These are phyloP conservation scores for Petunia secreta DNA, from an alignment of 257 asterid genomes.

Conservation along the genomic window DNA sequence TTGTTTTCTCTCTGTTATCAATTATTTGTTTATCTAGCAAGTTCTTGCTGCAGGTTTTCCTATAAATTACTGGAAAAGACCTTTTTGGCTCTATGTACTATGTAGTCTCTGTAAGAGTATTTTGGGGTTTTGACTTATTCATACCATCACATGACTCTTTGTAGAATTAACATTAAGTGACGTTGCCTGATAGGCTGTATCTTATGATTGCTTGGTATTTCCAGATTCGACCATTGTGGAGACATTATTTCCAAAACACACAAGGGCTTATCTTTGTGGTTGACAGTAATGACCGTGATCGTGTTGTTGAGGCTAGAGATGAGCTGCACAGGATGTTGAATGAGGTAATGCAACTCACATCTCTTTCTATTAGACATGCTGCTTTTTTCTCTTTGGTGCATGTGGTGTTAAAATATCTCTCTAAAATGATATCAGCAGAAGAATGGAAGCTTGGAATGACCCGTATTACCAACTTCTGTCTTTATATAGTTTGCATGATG, in stretches of 20 bases:
- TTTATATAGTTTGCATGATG: too few species aligned
- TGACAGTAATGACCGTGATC: too few species aligned
- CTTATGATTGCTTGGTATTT: constrained; percentile 7
- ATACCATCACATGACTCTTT: neutral
- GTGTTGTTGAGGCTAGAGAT: too few species aligned
- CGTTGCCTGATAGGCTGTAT: too few species aligned
- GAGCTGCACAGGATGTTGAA: constrained; percentile 79
- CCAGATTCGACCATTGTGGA: constrained; percentile 81
- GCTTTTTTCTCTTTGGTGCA: neutral
- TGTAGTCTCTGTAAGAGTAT: neutral
- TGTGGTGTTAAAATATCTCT: too few species aligned
- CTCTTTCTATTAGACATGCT: neutral
- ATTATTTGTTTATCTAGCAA: neutral
- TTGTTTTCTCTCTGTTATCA: too few species aligned
- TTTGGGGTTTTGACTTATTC: too few species aligned
- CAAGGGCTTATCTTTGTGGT: too few species aligned
- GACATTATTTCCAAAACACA: constrained; percentile 68
- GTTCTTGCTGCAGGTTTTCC: neutral
- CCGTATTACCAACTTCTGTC: too few species aligned
- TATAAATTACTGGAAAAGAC: too few species aligned
- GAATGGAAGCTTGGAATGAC: neutral
- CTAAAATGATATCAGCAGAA: neutral
- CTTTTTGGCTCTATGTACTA: neutral
- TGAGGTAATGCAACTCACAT: constrained; percentile 44
- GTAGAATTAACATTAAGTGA: neutral